phyloP scores from a whole-genome alignment of 2,329 filamentous ascomycete genomes.

The Ramularia collo-cygni region DNA sequence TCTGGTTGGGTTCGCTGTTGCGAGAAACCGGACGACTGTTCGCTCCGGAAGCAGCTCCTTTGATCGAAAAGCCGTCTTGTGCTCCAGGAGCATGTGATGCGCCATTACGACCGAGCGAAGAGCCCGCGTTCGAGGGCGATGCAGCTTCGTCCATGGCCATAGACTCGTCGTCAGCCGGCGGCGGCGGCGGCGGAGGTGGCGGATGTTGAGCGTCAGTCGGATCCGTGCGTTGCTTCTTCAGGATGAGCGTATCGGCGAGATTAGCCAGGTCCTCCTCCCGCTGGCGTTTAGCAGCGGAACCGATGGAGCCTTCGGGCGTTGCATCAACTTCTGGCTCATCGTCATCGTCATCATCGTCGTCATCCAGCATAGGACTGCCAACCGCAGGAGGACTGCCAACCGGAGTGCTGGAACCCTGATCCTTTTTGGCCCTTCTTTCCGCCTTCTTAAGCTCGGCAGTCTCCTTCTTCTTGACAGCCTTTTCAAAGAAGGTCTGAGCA shows the following conservation, averaged over 20 bases:
- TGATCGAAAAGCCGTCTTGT: slow-evolving; percentile 21
- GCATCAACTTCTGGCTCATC: slow-evolving; percentile 11
- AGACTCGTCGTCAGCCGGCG: slow-evolving; percentile 23
- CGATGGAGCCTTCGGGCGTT: slow-evolving; percentile 18
- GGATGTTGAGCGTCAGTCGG: slow-evolving; percentile 27
- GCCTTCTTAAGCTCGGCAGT: slow-evolving; percentile 61
- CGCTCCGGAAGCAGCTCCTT: slow-evolving; percentile 19
- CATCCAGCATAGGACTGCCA: slow-evolving; percentile 16
- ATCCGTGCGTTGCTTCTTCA: slow-evolving; percentile 28
- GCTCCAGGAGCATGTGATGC: slow-evolving; percentile 13
- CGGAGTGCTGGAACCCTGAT: slow-evolving; percentile 22
- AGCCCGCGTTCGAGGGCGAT: slow-evolving; percentile 8
- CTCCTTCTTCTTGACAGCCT: slow-evolving; percentile 69
- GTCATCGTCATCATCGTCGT: slow-evolving; percentile 22
- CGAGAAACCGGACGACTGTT: slow-evolving; percentile 13
- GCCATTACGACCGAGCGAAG: slow-evolving; percentile 3
- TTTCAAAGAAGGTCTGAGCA: slow-evolving; percentile 80
- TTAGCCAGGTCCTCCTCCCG: slow-evolving; percentile 26
- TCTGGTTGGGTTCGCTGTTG: slow-evolving; percentile 34
- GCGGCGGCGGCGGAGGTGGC: slow-evolving; percentile 38
- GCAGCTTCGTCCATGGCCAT: slow-evolving; percentile 10
- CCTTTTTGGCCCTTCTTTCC: slow-evolving; percentile 36
- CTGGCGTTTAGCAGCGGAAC: slow-evolving; percentile 21
- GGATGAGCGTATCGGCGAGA: slow-evolving; percentile 26
- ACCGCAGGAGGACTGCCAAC: slow-evolving; percentile 23